Evolutionary conservation across 1,284 basidiomycete genomes (phyloP), one percentile per base, ranked within the genome.

Genomic region (Puccinia horiana): DNA sequence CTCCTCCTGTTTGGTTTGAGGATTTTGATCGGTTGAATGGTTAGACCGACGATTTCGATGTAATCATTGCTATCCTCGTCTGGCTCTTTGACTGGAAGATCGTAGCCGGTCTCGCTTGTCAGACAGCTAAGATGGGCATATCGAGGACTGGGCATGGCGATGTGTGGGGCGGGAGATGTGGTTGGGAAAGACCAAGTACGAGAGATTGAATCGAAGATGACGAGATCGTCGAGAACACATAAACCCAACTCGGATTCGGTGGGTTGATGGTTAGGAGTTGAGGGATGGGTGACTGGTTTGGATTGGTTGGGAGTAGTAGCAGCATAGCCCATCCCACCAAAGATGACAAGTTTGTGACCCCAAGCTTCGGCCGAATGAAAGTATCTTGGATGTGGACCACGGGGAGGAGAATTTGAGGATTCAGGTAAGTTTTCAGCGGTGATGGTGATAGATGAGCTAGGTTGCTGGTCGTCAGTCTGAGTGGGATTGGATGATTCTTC

Each of bases 341-440:
- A 96, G 79, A 96, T 90, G 82, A 97, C 91, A 75, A 98, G 89
- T 85, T 93, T 92, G 87, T 93, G 92, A 85, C 93, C 87, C 92
- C 94, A 96, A 74, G 92, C 88, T 87, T 97, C 95, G 37, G 94
- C 91, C 83, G 93, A 94, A 87, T 96, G 94, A 85, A 96, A 96
- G 87, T 96, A 97, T 67, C 94, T 90, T 93, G 90, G 75, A 49
- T 70, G 69, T 23, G 69, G 69, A 9, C 69, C 42, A 91, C 90
- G 0, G 94, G 93, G 0, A 94, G 93, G 26, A 82, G 58, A 58
- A 26, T 11, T 23, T 3, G 63, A 73, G 49, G 74, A 91, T 90
- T 84, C 92, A 91, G 74, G 92, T 91, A 0, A 16, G 90, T 88
- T 76, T 88, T 83, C 76, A 75, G 81, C 20, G 83, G 84, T 32